Conservation (phyloP, 192 early-diverging fungal genomes). For the Coemansia reversa region DNA sequence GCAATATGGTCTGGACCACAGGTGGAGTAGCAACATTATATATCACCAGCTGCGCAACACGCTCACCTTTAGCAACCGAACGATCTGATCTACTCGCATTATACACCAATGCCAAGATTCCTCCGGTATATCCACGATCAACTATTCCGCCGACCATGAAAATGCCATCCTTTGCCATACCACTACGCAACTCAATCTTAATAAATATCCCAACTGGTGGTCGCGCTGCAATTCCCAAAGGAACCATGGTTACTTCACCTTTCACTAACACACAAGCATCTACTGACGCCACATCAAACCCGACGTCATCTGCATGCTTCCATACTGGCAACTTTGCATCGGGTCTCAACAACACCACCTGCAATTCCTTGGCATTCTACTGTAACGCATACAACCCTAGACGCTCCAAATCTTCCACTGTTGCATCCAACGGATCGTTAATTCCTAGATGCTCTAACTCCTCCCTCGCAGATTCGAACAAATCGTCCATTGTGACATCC, state of each 20-base stretch:
- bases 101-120: conserved; percentile 1
- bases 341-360: too few species aligned
- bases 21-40: neutral
- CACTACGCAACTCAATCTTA: neutral
- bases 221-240: neutral
- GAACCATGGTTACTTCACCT: neutral
- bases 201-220: neutral
- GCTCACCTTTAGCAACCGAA: neutral
- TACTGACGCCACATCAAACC: neutral
- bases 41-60: conserved; percentile 1
- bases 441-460: too few species aligned
- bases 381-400: neutral
- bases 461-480: too few species aligned
- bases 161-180: conserved; percentile 1
- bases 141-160: neutral
- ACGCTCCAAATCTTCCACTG: neutral
- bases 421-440: too few species aligned
- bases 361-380: neutral
- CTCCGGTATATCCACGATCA: neutral
- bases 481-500: too few species aligned
- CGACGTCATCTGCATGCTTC: neutral
- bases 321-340: too few species aligned
- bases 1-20: neutral
- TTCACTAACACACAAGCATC: neutral
- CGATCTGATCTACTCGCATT: neutral